These are phyloP conservation scores for Xylaria sp. DNA, from an alignment of 2,329 filamentous ascomycete genomes.

Conservation along the genomic window DNA sequence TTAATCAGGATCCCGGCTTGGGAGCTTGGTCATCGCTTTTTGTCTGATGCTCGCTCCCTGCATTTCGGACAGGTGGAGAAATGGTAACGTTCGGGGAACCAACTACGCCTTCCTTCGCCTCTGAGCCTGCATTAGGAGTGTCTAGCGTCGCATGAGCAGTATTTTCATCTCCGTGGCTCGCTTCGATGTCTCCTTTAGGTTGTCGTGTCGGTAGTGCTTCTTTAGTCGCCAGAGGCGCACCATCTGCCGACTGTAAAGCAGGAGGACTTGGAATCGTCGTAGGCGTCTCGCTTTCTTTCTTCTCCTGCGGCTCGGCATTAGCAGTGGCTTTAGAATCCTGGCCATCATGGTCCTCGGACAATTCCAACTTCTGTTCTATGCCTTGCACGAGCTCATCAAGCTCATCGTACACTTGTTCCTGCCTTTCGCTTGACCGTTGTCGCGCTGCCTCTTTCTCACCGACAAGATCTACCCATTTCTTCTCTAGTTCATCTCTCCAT, in stretches of 20 bases:
- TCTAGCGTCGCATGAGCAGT: background rate
- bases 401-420: constrained; percentile 39
- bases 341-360: constrained; percentile 31
- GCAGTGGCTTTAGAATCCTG: constrained; percentile 21
- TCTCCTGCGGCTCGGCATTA: constrained; percentile 26
- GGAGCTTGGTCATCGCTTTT: background rate
- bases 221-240: constrained; percentile 22
- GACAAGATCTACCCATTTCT: constrained; percentile 72
- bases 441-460: constrained; percentile 63
- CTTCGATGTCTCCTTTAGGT: constrained; percentile 20
- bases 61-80: constrained; percentile 1
- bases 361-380: constrained; percentile 28
- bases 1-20: background rate
- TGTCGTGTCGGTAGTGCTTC: constrained; percentile 16
- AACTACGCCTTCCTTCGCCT: background rate
- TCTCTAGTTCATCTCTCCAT: constrained; percentile 84
- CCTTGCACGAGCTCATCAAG: constrained; percentile 44
- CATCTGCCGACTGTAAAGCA: constrained; percentile 16
- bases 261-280: constrained; percentile 12
- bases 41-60: background rate
- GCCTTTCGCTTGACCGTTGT: constrained; percentile 47
- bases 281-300: constrained; percentile 20
- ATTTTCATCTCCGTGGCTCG: constrained; percentile 13
- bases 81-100: background rate
- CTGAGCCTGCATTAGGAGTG: background rate